Base-by-base conservation (phyloP, 352 stramenopile genomes). In the Pythium guiyangense region DNA sequence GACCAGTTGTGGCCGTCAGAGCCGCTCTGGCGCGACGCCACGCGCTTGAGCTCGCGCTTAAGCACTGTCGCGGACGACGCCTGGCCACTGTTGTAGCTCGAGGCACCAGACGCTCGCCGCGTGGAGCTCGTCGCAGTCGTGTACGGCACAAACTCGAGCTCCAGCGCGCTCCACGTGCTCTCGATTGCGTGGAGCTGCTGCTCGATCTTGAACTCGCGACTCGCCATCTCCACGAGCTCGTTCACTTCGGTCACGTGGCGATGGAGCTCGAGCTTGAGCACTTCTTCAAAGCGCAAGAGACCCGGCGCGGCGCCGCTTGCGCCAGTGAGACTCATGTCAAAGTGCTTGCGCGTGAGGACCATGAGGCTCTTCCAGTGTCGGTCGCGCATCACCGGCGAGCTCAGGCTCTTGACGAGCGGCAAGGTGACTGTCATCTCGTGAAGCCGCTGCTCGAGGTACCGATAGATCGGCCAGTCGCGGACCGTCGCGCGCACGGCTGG, bases 151-250 rank as follows among this genome's bases (percentile, higher is more conserved):
- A 98, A 98, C 49, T 97, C 86, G 26, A 98, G 89, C 52, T 90
- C 77, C 49, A 98, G 92, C n/a, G 77, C 69, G 48, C 71, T 79
- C 95, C 94, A 98, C 4, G 86, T 75, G 4, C 61, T 79, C 68
- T 97, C 90, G 52, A 98, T 98, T 17, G 95, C 74, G 3, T 71
- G 76, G n/a, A 98, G 71, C 50, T 98, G 95, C 60, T 97, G 96
- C 61, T 98, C 95, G 57, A 98, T 98, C 71, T 98, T 98, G 55
- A 97, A 96, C 54, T 98, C 95, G n/a, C 97, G 96, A 17, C 79
- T 90, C 50, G 94, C 95, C 57, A 97, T 96, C 66, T 98, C 94
- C 2, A 98, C 90, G 22, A 98, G 79, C 49, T 98, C 94, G 59
- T 96, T 92, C 39, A 98, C 92, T 62, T 97, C 89, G 51, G 95